These are phyloP conservation scores for Ceratocystis eucalypticola DNA, from an alignment of 2,329 filamentous ascomycete genomes.

Conservation along the genomic window DNA sequence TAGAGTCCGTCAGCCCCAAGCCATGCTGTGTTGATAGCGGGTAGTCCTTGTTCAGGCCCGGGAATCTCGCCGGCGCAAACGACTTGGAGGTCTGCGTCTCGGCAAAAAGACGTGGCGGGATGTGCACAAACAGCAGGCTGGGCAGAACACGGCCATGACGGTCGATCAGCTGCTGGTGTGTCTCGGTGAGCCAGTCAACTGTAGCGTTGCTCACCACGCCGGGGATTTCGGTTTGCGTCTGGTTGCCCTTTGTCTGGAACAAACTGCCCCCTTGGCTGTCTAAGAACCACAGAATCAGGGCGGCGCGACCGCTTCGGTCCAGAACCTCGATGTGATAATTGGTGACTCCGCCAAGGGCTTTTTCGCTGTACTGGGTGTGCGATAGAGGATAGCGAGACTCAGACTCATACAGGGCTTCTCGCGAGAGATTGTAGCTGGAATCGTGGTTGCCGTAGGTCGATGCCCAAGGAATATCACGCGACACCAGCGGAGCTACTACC, in stretches of 20 bases:
- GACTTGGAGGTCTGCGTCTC: conserved; percentile 21
- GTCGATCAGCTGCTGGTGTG: conserved; percentile 11
- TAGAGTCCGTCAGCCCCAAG: conserved; percentile 29
- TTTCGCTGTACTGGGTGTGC: conserved; percentile 14
- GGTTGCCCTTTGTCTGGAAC: not conserved
- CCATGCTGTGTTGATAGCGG: conserved; percentile 25
- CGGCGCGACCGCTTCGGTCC: conserved; percentile 28
- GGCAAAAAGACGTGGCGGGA: conserved; percentile 28
- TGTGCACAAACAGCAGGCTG: conserved; percentile 38
- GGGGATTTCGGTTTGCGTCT: conserved; percentile 5
- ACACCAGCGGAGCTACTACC: conserved; percentile 44
- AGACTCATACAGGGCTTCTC: conserved; percentile 28
- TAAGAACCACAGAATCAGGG: conserved; percentile 56
- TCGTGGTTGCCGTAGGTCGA: conserved; percentile 64
- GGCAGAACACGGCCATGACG: conserved; percentile 26
- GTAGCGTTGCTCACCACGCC: conserved; percentile 13
- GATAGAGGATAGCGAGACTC: conserved; percentile 26
- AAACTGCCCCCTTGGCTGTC: conserved; percentile 45
- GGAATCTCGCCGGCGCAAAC: conserved; percentile 28
- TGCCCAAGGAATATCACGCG: conserved; percentile 45
- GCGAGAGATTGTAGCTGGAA: conserved; percentile 43
- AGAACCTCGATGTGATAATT: conserved; percentile 38
- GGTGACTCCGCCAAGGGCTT: conserved; percentile 27
- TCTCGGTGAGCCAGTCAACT: conserved; percentile 14
- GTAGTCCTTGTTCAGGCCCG: conserved; percentile 23